Conservation (phyloP, 2,329 filamentous ascomycete genomes). For the Fusarium miscanthi region DNA sequence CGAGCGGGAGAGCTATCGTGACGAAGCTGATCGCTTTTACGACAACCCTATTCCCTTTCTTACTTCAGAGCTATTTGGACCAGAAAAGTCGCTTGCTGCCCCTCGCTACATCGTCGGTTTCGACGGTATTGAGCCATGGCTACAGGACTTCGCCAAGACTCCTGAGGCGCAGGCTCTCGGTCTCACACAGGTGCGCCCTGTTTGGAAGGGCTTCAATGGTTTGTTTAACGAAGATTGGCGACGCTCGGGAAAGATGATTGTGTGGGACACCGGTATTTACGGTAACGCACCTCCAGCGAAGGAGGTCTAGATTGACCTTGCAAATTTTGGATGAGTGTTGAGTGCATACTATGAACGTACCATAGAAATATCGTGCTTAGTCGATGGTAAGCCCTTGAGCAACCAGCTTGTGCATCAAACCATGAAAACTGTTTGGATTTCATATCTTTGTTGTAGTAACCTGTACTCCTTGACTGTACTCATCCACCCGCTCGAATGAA, state of each 20-base stretch:
- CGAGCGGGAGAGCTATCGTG: conserved; percentile 76
- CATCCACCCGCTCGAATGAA: conserved; percentile 38
- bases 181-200: conserved; percentile 55
- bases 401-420: background rate
- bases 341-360: background rate
- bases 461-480: conserved; percentile 39
- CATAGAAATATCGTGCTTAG: background rate
- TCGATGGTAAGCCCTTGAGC: background rate
- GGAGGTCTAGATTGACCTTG: background rate
- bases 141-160: conserved; percentile 59
- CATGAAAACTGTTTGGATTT: conserved; percentile 6
- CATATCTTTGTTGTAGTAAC: conserved; percentile 29
- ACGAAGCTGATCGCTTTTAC: conserved; percentile 95
- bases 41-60: conserved; percentile 70
- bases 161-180: conserved; percentile 55
- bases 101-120: conserved; percentile 72
- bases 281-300: conserved; percentile 12
- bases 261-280: conserved; percentile 66
- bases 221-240: conserved; percentile 72
- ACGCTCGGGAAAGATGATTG: conserved; percentile 65
- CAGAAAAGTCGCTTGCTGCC: conserved; percentile 42
- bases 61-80: conserved; percentile 59
- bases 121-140: conserved; percentile 63
- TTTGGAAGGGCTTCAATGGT: conserved; percentile 70
- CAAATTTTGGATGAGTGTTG: background rate